Conservation (phyloP, 1,284 basidiomycete species). For the Leccinum fuscescens region DNA sequence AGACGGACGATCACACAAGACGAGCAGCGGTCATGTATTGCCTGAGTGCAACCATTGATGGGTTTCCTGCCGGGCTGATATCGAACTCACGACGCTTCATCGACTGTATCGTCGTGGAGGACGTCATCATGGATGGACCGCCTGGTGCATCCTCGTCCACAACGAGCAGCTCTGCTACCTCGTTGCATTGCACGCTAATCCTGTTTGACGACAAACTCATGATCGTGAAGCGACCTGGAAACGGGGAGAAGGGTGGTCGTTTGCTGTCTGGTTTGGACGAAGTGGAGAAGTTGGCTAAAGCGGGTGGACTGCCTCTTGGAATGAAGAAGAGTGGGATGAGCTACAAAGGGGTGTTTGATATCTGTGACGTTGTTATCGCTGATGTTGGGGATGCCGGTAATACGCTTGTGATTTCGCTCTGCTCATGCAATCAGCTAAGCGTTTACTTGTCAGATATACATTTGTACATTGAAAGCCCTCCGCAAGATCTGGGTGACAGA, state of each 20-base stretch:
- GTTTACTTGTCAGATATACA: constrained; percentile 65
- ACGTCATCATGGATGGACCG: constrained; percentile 58
- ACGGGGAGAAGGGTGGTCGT: constrained; percentile 71
- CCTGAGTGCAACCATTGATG: constrained; percentile 82
- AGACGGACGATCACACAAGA: constrained; percentile 89
- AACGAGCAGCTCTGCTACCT: constrained; percentile 36
- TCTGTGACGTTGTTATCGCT: constrained; percentile 80
- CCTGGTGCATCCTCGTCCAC: constrained; percentile 43
- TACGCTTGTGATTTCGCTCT: constrained; percentile 24
- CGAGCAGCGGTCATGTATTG: constrained; percentile 89
- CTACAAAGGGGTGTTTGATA: constrained; percentile 84
- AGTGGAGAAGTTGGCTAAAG: constrained; percentile 72
- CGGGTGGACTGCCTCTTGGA: constrained; percentile 51
- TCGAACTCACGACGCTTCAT: constrained; percentile 87
- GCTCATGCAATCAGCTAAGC: constrained; percentile 10
- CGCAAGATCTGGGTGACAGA: constrained; percentile 74
- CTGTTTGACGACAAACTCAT: constrained; percentile 95
- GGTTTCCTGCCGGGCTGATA: constrained; percentile 85
- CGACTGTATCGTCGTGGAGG: constrained; percentile 93
- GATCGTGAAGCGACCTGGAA: constrained; percentile 83
- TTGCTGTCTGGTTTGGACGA: constrained; percentile 84
- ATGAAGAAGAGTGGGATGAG: constrained; percentile 80
- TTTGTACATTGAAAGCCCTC: constrained; percentile 77
- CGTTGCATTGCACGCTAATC: constrained; percentile 86
- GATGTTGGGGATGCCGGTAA: constrained; percentile 83